Conservation (phyloP, 2,329 filamentous ascomycete genomes). For the Penicillium sp. region DNA sequence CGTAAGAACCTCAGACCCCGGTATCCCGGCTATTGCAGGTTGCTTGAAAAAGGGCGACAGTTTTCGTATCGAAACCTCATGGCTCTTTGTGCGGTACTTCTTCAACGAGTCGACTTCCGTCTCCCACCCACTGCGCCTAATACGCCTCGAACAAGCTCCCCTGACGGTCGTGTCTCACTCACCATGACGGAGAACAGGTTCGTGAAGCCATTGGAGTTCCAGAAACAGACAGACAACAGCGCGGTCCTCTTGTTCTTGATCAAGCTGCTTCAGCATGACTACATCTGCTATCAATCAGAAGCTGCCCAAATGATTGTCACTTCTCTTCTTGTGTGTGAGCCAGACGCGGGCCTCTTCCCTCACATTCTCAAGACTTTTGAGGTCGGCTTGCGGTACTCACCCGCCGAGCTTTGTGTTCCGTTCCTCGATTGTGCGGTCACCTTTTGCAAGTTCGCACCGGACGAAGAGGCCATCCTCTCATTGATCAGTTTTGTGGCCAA, state of each 20-base stretch:
- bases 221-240: constrained; percentile 19
- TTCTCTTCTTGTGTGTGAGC: constrained; percentile 50
- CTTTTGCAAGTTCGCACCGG: constrained; percentile 45
- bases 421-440: constrained; percentile 52
- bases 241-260: constrained; percentile 43
- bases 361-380: constrained; percentile 51
- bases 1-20: constrained; percentile 48
- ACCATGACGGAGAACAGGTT: constrained; percentile 30
- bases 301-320: constrained; percentile 53
- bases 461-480: constrained; percentile 31
- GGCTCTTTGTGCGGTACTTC: constrained; percentile 36
- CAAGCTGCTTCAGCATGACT: constrained; percentile 59
- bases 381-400: constrained; percentile 49
- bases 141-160: constrained; percentile 16
- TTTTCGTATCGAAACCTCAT: constrained; percentile 41
- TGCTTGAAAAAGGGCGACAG: constrained; percentile 43
- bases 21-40: constrained; percentile 43
- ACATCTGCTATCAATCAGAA: constrained; percentile 42
- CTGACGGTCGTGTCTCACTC: constrained; percentile 29
- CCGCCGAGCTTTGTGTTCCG: constrained; percentile 45
- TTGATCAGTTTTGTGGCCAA: constrained; percentile 40
- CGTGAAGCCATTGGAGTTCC: constrained; percentile 22
- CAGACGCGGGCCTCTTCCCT: constrained; percentile 43
- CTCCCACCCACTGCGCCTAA: constrained; percentile 23
- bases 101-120: constrained; percentile 36